Conservation (phyloP, 805 yeast genomes). For the Saturnispora zaruensis region DNA sequence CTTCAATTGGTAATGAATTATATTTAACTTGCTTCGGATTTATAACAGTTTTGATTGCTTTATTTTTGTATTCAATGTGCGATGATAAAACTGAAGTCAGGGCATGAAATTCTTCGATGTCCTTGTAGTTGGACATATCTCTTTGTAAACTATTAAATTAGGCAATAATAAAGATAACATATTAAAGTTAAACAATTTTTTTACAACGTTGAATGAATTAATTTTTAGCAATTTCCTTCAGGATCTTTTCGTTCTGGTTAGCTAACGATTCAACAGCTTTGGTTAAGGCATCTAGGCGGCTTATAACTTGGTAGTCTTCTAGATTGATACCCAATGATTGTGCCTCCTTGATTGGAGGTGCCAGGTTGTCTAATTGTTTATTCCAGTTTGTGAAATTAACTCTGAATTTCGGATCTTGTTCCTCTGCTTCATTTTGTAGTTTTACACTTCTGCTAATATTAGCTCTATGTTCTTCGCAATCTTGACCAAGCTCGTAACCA, state of each 20-base stretch:
- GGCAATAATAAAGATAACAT: not conserved
- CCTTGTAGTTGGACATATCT: conserved; percentile 7
- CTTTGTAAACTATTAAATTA: not conserved
- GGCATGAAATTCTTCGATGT: conserved; percentile 25
- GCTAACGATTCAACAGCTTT: conserved; percentile 33
- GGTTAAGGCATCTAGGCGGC: conserved; percentile 41
- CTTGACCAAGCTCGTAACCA: conserved; percentile 44
- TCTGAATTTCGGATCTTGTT: conserved; percentile 60
- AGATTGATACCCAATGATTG: conserved; percentile 48
- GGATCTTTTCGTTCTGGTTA: conserved; percentile 19
- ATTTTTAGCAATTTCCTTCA: not conserved
- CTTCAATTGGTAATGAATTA: conserved; percentile 31
- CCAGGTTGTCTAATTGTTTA: conserved; percentile 37
- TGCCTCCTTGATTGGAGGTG: conserved; percentile 55
- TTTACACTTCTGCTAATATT: conserved; percentile 33
- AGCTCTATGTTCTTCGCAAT: conserved; percentile 19
- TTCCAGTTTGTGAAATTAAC: conserved; percentile 44
- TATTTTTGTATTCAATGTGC: conserved; percentile 26
- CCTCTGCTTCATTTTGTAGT: conserved; percentile 55
- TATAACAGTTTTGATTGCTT: conserved; percentile 28
- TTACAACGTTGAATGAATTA: not conserved
- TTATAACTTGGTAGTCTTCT: conserved; percentile 51
- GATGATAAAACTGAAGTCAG: conserved; percentile 27
- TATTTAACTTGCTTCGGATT: conserved; percentile 29
- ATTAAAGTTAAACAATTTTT: conserved; percentile 1